Evolutionary conservation across 2,329 filamentous ascomycete genomes (phyloP).

Genomic region (Ophiostoma sp.): DNA sequence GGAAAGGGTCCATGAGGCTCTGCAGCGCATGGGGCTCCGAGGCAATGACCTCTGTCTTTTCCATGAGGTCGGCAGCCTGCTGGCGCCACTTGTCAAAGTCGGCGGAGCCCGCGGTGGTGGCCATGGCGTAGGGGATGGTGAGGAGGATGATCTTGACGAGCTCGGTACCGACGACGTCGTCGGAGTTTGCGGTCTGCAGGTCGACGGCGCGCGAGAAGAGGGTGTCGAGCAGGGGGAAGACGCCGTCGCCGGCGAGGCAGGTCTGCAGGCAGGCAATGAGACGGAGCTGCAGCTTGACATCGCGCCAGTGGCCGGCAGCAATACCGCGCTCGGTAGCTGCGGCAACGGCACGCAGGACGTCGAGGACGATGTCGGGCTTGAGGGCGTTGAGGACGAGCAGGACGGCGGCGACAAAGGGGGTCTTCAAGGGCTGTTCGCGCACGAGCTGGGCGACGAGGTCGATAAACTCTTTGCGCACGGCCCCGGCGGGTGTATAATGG

Average conservation of each 20-base stretch:
- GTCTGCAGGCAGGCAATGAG: constrained; percentile 83
- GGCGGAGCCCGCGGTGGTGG: constrained; percentile 55
- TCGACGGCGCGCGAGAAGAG: constrained; percentile 90
- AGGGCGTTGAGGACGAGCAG: constrained; percentile 73
- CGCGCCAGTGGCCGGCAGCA: constrained; percentile 72
- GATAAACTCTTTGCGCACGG: constrained; percentile 67
- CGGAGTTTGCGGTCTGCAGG: constrained; percentile 84
- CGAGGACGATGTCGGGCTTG: constrained; percentile 67
- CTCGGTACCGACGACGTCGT: constrained; percentile 82
- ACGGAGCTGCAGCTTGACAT: constrained; percentile 84
- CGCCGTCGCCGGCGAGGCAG: constrained; percentile 63
- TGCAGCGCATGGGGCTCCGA: constrained; percentile 82
- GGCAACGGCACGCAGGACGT: constrained; percentile 61
- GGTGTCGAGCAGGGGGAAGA: constrained; percentile 80
- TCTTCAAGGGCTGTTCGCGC: constrained; percentile 92
- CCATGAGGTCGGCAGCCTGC: constrained; percentile 72
- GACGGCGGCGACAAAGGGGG: constrained; percentile 85
- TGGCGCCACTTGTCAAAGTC: constrained; percentile 53
- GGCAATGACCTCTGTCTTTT: constrained; percentile 92
- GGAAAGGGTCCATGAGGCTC: constrained; percentile 79
- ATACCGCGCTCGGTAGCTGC: constrained; percentile 62
- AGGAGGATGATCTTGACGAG: constrained; percentile 95
- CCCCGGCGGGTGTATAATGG: constrained; percentile 48
- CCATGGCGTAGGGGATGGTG: constrained; percentile 85
- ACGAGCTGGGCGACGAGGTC: constrained; percentile 70